Conservation (phyloP, 352 stramenopile species). For the Phytophthora melonis region DNA sequence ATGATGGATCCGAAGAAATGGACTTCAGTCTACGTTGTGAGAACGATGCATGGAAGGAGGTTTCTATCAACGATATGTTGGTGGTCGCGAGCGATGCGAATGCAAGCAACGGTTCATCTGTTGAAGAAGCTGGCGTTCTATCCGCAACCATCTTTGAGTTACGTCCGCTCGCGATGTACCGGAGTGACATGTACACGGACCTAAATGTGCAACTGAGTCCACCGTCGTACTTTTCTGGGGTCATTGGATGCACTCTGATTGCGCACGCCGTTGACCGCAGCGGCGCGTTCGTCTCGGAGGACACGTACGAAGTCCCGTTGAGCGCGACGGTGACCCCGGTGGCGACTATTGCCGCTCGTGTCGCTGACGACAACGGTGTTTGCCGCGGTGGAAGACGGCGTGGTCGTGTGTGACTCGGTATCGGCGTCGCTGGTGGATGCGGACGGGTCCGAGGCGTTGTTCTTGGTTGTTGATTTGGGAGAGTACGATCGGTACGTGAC, state of each 20-base stretch:
- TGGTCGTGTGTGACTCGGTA: constrained; percentile 33
- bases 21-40: no score
- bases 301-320: constrained; percentile 26
- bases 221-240: constrained; percentile 41
- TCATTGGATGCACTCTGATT: constrained; percentile 35
- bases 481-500: constrained; percentile 23
- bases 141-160: no score
- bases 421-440: constrained; percentile 43
- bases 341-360: constrained; percentile 35
- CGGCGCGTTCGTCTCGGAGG: constrained; percentile 17
- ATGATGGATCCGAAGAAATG: no score
- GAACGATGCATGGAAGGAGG: no score
- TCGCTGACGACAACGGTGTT: constrained; percentile 15
- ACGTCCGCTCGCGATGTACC: constrained; percentile 14
- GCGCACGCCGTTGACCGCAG: constrained; percentile 32
- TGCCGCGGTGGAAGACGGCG: constrained; percentile 37
- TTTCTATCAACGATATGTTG: no score
- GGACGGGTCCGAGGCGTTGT: constrained; percentile 48
- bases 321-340: constrained; percentile 27
- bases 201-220: constrained; percentile 33
- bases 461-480: constrained; percentile 41
- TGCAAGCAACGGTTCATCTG: no score
- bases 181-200: constrained; percentile 1
- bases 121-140: no score
- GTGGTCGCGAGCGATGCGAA: no score